These are phyloP conservation scores for Pilaira anomala DNA, from an alignment of 192 early-diverging fungal species.

Conservation along the genomic window DNA sequence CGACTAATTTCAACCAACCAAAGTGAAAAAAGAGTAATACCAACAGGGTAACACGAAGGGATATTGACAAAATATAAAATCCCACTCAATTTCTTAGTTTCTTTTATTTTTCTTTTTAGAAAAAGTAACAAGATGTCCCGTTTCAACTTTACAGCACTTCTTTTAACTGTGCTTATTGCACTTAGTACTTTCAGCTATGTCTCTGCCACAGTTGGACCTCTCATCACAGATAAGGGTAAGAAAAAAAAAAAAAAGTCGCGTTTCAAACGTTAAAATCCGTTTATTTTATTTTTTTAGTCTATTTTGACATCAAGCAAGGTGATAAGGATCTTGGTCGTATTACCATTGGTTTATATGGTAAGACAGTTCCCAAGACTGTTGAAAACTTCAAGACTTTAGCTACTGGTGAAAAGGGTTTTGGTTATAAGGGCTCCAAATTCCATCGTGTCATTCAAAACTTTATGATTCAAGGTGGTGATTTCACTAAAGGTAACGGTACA, in stretches of 20 bases:
- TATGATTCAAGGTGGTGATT: constrained; percentile 84
- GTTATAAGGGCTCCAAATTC: constrained; percentile 68
- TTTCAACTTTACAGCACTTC: constrained; percentile 15
- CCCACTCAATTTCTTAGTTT: too few species aligned
- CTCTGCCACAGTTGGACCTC: constrained; percentile 58
- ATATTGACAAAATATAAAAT: too few species aligned
- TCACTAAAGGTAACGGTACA: constrained; percentile 69
- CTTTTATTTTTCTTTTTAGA: too few species aligned
- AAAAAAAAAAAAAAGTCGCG: not conserved
- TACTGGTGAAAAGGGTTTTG: constrained; percentile 81
- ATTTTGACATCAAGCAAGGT: constrained; percentile 83
- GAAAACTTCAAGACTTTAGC: constrained; percentile 93
- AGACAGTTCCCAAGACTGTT: constrained; percentile 63
- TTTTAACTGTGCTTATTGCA: constrained; percentile 18
- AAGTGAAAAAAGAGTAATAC: too few species aligned
- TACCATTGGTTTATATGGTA: constrained; percentile 72
- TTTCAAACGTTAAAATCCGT: too few species aligned
- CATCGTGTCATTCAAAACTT: constrained; percentile 76
- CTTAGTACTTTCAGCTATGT: constrained; percentile 27
- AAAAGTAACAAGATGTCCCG: constrained; percentile 26
- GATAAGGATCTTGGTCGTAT: constrained; percentile 65
- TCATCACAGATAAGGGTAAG: constrained; percentile 65
- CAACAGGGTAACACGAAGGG: too few species aligned
- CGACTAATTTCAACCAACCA: too few species aligned
- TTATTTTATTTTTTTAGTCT: constrained; percentile 56